These are phyloP conservation scores for Adansonia madagascariensis DNA, from an alignment of 441 rosid species.

Conservation along the genomic window DNA sequence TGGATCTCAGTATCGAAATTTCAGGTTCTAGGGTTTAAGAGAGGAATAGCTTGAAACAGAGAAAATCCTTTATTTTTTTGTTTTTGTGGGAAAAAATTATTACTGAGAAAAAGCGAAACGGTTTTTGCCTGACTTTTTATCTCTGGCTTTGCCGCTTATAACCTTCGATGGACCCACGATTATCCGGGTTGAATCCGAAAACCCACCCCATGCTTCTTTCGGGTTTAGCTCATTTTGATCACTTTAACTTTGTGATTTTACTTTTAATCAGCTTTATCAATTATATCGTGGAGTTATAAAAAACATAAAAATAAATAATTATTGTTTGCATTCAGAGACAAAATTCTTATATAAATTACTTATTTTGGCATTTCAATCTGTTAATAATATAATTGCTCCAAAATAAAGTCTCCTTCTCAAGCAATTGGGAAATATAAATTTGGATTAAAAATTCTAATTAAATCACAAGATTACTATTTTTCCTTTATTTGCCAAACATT, in stretches of 20 bases:
- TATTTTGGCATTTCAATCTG: too few species aligned
- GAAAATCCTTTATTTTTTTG: neutral
- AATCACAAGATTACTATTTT: too few species aligned
- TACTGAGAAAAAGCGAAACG: neutral
- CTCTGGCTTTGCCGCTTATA: neutral
- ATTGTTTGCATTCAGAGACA: neutral
- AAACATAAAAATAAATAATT: too few species aligned
- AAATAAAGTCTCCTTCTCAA: neutral
- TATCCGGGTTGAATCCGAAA: neutral
- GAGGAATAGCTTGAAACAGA: neutral
- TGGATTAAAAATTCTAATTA: neutral
- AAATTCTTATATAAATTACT: neutral
- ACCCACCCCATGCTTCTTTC: neutral
- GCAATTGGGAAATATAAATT: neutral
- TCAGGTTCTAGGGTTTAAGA: constrained; percentile 23
- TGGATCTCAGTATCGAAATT: constrained; percentile 19
- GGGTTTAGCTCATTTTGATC: neutral
- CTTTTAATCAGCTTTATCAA: too few species aligned
- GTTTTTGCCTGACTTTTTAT: too few species aligned
- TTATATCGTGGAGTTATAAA: too few species aligned
- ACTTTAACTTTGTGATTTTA: too few species aligned
- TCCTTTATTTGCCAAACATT: too few species aligned
- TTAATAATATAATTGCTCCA: neutral
- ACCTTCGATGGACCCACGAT: neutral
- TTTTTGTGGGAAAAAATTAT: neutral